phyloP scores from a whole-genome alignment of 208 protist species.

The Leishmania turanica region DNA sequence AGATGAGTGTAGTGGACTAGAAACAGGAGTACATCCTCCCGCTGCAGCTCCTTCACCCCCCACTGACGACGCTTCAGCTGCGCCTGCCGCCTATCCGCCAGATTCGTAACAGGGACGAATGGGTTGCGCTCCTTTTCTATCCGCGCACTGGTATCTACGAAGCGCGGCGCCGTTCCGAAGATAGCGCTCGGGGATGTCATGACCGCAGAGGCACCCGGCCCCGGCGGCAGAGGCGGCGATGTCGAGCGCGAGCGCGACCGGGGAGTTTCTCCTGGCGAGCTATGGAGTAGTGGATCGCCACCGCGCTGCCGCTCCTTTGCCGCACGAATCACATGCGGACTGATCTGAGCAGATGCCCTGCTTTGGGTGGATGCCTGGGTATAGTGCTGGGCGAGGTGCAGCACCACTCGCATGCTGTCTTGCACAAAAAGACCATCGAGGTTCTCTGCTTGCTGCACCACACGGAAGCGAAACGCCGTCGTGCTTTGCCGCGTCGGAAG shows the following conservation, averaged over 20 bases:
- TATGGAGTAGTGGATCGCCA: no score
- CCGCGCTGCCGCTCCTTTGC: constrained; percentile 2
- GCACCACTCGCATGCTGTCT: constrained; percentile 56
- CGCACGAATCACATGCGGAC: background rate
- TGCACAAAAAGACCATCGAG: constrained; percentile 49
- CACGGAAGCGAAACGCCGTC: constrained; percentile 23
- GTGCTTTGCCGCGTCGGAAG: constrained; percentile 30
- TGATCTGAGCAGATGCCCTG: background rate
- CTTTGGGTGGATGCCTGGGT: constrained; percentile 1
- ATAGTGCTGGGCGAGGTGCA: constrained; percentile 64
- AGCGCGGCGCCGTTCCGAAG: constrained; percentile 28
- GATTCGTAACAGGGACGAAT: constrained; percentile 32
- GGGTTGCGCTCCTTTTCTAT: constrained; percentile 45
- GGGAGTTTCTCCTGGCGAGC: background rate
- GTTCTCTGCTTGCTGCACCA: constrained; percentile 41
- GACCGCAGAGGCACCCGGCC: background rate
- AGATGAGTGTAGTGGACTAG: constrained; percentile 35
- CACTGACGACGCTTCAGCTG: constrained; percentile 28
- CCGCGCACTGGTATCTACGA: background rate
- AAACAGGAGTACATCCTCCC: constrained; percentile 63
- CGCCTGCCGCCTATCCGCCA: background rate
- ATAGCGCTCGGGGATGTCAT: constrained; percentile 15
- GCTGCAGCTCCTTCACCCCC: constrained; percentile 50
- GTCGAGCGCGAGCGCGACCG: constrained; percentile 3
- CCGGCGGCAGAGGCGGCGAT: background rate